Evolutionary conservation across 2,329 filamentous ascomycete species (phyloP).

Genomic region (Neophaeococcomyces aloes): DNA sequence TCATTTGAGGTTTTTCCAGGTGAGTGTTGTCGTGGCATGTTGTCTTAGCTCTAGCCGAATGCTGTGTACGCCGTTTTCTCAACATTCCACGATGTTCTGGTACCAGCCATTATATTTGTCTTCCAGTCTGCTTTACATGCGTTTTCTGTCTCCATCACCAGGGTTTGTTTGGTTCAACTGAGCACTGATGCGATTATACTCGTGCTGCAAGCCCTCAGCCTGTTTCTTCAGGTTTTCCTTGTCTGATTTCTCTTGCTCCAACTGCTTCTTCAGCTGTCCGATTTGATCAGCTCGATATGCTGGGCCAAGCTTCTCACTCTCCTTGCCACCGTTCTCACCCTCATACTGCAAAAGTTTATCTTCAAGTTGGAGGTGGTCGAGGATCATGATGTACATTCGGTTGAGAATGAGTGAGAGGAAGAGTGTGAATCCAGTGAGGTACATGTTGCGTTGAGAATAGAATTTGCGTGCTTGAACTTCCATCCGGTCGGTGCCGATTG

Average conservation of each 20-base stretch:
- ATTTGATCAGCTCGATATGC: slow-evolving; percentile 64
- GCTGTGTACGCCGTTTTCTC: too few relatives aligned
- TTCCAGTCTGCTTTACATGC: slow-evolving; percentile 15
- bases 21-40: too few relatives aligned
- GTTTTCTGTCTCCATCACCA: slow-evolving; percentile 42
- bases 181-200: slow-evolving; percentile 79
- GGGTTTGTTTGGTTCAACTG: slow-evolving; percentile 52
- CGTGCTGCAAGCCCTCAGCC: slow-evolving; percentile 66
- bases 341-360: slow-evolving; percentile 80
- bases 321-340: slow-evolving; percentile 55
- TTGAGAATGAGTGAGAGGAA: slow-evolving; percentile 97
- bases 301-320: slow-evolving; percentile 59
- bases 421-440: slow-evolving; percentile 97
- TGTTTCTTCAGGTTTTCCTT: slow-evolving; percentile 89
- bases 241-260: slow-evolving; percentile 67
- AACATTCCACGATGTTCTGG: too few relatives aligned
- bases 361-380: slow-evolving; percentile 83
- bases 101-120: too few relatives aligned
- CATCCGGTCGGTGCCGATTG: slow-evolving; percentile 87
- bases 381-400: slow-evolving; percentile 96
- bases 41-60: too few relatives aligned
- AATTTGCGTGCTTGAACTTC: slow-evolving; percentile 99
- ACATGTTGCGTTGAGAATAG: slow-evolving; percentile 99
- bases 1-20: too few relatives aligned
- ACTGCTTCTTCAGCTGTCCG: slow-evolving; percentile 62